These are phyloP conservation scores for Zostera marina DNA, from an alignment of 116 monocot genomes.

Conservation along the genomic window DNA sequence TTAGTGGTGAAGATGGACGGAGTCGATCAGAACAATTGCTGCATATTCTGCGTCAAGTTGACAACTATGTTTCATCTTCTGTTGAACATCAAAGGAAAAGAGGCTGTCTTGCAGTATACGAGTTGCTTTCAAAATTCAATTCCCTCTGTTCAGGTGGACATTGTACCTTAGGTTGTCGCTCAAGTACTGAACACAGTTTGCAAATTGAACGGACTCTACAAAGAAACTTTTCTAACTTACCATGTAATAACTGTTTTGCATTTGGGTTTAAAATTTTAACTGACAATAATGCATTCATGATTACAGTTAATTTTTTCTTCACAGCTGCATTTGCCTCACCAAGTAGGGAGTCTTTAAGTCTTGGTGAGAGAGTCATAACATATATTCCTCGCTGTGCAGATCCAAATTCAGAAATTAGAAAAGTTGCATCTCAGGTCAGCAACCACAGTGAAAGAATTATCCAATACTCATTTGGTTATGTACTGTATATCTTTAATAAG, in stretches of 20 bases:
- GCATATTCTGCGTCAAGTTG: conserved; percentile 87
- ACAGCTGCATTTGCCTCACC: conserved; percentile 92
- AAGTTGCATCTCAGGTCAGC: conserved; percentile 73
- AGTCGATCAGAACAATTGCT: conserved; percentile 88
- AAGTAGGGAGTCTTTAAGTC: conserved; percentile 68
- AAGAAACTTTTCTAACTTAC: conserved; percentile 63
- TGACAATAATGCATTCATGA: background rate
- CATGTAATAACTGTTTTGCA: conserved; percentile 36
- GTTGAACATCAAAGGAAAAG: conserved; percentile 83
- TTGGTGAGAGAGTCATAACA: conserved; percentile 79
- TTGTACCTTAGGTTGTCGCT: conserved; percentile 38
- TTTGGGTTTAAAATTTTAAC: background rate
- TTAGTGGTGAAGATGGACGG: conserved; percentile 96
- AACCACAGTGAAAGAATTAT: background rate
- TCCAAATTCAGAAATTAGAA: conserved; percentile 67
- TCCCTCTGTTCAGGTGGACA: conserved; percentile 72
- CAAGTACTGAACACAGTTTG: conserved; percentile 27
- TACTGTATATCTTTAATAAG: background rate
- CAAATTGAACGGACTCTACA: conserved; percentile 28
- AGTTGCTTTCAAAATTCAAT: conserved; percentile 70
- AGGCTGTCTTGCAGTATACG: conserved; percentile 69
- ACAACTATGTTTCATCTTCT: conserved; percentile 73
- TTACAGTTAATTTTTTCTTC: conserved; percentile 8
- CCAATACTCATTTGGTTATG: background rate
- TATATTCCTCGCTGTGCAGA: conserved; percentile 93